Evolutionary conservation across 108 stramenopile species (phyloP), one percentile per base, ranked within the genome.

Genomic region (Aurantiochytrium sp.): DNA sequence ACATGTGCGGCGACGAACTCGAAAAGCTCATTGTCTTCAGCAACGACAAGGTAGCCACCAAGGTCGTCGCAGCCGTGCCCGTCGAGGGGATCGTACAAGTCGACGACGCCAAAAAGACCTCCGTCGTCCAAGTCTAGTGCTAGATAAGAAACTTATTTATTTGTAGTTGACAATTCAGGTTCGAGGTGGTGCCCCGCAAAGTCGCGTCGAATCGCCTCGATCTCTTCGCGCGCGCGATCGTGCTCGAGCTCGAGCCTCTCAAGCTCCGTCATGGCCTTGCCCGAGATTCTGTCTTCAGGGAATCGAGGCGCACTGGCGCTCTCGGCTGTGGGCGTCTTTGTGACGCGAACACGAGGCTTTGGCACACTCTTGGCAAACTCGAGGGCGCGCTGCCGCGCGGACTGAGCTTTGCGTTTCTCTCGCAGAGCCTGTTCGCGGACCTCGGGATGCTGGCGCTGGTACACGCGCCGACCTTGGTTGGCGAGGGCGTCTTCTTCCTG

Each of bases 301-400:
- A 24, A 24, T 17, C 55, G 10, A 24, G 30, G 10, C 2, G 30
- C 10, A 17, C 17, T 68, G 12, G 5, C 1, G 0, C 10, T 12
- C 69, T 65, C 81, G 81, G 34, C 81, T 22, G 24, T 21, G 0
- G 34, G 30, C 27, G 48, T 86, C 32, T 30, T 50, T 24, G 31
- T 55, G 81, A 42, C 68, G 34, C 45, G 42, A n/a, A 86, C 86
- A 12, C 42, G 24, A 5, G 89, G 89, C 27, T 87, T 87, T 1
- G 89, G 89, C 3, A 89, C 68, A 31, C 86, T 89, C 41, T 86
- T 87, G 22, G 89, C 86, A 89, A 89, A 89, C 86, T 89, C 87
- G 15, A 89, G 30, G 8, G 89, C 89, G 10, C 68, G 37, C 32
- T 87, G 68, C 21, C 89, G 45, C 17, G 59, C 86, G 21, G 85